phyloP scores from a whole-genome alignment of 192 early-diverging fungal species.

The Cladochytrium replicatum region DNA sequence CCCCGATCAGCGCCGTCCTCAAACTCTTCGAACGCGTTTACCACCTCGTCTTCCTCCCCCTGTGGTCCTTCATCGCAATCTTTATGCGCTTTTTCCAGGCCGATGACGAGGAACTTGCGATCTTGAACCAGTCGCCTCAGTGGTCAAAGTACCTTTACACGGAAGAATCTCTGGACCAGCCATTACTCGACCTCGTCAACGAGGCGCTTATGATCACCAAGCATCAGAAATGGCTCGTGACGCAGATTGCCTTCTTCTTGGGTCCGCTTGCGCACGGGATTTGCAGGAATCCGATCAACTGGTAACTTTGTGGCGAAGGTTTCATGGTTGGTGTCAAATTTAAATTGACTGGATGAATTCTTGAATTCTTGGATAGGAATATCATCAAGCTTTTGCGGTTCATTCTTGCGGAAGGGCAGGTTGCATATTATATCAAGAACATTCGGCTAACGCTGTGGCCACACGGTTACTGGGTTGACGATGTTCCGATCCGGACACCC shows the following conservation, averaged over 20 bases:
- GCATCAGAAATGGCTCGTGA: conserved; percentile 12
- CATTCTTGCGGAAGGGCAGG: conserved; percentile 9
- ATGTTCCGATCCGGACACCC: background rate
- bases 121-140: too few species aligned
- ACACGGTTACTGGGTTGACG: background rate
- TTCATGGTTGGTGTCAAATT: background rate
- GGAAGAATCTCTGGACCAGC: conserved; percentile 15
- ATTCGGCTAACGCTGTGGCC: conserved; percentile 18
- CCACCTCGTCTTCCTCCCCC: too few species aligned
- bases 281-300: conserved; percentile 6
- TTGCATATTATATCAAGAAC: conserved; percentile 5
- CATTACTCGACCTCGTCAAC: conserved; percentile 13
- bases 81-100: too few species aligned
- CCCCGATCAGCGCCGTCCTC: too few species aligned
- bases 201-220: conserved; percentile 9
- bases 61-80: too few species aligned
- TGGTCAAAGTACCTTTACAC: too few species aligned
- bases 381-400: conserved; percentile 11
- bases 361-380: background rate
- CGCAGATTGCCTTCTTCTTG: conserved; percentile 21
- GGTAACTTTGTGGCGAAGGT: conserved; percentile 3
- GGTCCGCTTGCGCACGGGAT: conserved; percentile 5
- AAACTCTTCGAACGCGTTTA: too few species aligned
- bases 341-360: background rate
- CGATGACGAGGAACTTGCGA: too few species aligned